phyloP scores from a whole-genome alignment of 2,329 filamentous ascomycete species.

The Colletotrichum somersetense region DNA sequence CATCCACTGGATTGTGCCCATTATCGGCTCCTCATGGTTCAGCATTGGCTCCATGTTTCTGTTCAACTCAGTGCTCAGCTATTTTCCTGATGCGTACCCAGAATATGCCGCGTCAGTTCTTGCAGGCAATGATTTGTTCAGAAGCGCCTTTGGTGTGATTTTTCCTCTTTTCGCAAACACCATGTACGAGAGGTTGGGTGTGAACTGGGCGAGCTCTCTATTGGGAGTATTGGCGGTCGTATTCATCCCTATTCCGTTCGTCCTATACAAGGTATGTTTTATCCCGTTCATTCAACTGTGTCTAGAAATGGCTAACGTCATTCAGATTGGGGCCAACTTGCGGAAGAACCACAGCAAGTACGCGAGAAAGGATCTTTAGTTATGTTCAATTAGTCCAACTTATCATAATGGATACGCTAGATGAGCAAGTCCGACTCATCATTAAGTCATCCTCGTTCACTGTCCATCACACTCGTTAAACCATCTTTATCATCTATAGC shows the following conservation, averaged over 20 bases:
- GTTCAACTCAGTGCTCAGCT: slow-evolving; percentile 43
- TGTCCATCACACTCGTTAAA: not conserved
- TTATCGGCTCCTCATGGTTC: slow-evolving; percentile 68
- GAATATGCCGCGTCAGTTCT: slow-evolving; percentile 42
- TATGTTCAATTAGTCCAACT: not conserved
- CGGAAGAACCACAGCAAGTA: slow-evolving; percentile 26
- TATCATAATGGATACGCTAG: not conserved
- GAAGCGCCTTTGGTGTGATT: slow-evolving; percentile 35
- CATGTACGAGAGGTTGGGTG: slow-evolving; percentile 43
- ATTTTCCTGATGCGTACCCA: slow-evolving; percentile 43
- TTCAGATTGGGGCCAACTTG: slow-evolving; percentile 9
- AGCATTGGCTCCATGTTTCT: slow-evolving; percentile 63
- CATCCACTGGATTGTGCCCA: slow-evolving; percentile 71
- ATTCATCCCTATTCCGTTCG: slow-evolving; percentile 26
- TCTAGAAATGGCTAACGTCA: not conserved
- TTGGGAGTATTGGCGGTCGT: slow-evolving; percentile 25
- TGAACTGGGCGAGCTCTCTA: slow-evolving; percentile 41
- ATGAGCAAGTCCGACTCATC: too few species aligned
- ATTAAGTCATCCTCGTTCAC: not conserved
- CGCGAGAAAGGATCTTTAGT: slow-evolving; percentile 15
- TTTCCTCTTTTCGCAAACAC: slow-evolving; percentile 40
- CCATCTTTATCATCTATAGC: too few species aligned
- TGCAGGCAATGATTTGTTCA: slow-evolving; percentile 42
- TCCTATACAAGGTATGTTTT: slow-evolving; percentile 19
- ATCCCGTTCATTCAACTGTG: rapidly evolving